A percentile compares a stretch with the other conserved stretches of the same genome.
Evolutionary conservation across 2,329 filamentous ascomycete species (phyloP).

Genomic region (Venturia asperata): DNA sequence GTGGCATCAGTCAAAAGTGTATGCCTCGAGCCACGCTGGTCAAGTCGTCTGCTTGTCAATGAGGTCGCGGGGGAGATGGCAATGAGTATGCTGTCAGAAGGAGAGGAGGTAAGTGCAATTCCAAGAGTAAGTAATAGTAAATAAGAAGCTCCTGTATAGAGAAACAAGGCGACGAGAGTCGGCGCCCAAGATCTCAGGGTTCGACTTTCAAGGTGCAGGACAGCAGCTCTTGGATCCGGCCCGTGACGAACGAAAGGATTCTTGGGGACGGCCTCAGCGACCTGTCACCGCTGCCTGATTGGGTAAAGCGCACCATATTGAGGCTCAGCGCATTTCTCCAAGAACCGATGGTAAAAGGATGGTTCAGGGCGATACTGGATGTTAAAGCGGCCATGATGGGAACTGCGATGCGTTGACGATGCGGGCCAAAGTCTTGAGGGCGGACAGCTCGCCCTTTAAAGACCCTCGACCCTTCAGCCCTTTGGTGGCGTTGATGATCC

Average conservation of each 20-base stretch:
- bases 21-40: neutral
- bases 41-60: neutral
- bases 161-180: neutral
- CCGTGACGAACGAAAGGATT: neutral
- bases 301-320: conserved; percentile 8
- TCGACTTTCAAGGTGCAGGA: neutral
- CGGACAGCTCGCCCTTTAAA: conserved; percentile 14
- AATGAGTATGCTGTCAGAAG: neutral
- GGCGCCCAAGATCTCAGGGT: conserved; percentile 2
- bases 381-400: neutral
- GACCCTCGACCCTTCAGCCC: conserved; percentile 8
- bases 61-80: neutral
- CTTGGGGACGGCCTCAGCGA: neutral
- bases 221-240: neutral
- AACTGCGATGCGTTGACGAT: conserved; percentile 4
- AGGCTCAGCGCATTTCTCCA: conserved; percentile 7
- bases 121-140: neutral
- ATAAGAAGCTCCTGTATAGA: neutral
- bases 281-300: conserved; percentile 4
- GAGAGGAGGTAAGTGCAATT: neutral
- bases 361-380: neutral
- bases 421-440: neutral
- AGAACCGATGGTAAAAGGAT: neutral
- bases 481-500: conserved; percentile 10
- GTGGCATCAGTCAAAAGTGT: neutral